These are phyloP conservation scores for Salix suchowensis DNA, from an alignment of 345 rosid species.

Conservation along the genomic window DNA sequence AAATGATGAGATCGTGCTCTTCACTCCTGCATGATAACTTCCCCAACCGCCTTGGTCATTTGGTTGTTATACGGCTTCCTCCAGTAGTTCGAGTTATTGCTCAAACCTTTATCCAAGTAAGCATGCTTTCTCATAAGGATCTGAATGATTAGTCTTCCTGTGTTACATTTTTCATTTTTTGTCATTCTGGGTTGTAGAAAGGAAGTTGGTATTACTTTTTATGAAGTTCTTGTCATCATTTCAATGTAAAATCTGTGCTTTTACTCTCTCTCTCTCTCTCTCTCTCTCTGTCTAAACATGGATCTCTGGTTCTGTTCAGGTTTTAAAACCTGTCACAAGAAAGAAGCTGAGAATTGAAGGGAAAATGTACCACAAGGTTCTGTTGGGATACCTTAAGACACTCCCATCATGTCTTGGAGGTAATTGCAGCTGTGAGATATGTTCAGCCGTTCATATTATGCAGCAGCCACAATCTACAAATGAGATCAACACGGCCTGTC, in stretches of 20 bases:
- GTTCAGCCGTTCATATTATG: slow-evolving; percentile 32
- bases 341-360: slow-evolving; percentile 88
- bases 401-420: slow-evolving; percentile 89
- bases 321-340: slow-evolving; percentile 68
- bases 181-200: not conserved
- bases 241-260: not conserved
- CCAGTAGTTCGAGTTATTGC: slow-evolving; percentile 76
- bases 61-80: slow-evolving; percentile 84
- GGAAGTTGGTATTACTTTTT: not conserved
- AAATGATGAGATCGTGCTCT: slow-evolving; percentile 78
- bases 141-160: not conserved
- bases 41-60: slow-evolving; percentile 78
- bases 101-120: slow-evolving; percentile 87
- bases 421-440: slow-evolving; percentile 58
- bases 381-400: slow-evolving; percentile 54
- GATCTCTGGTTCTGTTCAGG: slow-evolving; percentile 36
- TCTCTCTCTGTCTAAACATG: not conserved
- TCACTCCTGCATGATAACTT: slow-evolving; percentile 83
- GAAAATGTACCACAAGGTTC: slow-evolving; percentile 48
- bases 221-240: not conserved
- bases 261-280: not conserved
- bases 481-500: slow-evolving; percentile 18
- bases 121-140: not conserved
- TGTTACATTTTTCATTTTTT: not conserved
- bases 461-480: slow-evolving; percentile 12